Conservation (phyloP, 2,329 filamentous ascomycete genomes). For the Elsinoe fawcettii region DNA sequence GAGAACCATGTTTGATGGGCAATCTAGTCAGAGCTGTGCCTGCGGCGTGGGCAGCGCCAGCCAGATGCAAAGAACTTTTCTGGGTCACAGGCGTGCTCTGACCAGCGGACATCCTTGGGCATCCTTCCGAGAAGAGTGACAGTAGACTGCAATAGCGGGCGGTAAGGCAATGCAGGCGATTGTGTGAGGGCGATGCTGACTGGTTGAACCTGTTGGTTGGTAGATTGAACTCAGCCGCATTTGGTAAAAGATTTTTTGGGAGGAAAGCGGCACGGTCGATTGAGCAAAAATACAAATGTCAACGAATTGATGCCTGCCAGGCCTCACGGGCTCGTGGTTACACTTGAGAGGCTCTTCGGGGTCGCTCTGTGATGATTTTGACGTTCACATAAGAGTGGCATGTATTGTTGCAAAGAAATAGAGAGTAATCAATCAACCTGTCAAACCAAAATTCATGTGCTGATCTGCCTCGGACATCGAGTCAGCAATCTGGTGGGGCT, state of each 20-base stretch:
- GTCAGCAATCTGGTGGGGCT: neutral
- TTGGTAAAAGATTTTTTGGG: neutral
- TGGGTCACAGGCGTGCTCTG: too few relatives aligned
- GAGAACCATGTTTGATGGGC: neutral
- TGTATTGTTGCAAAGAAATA: neutral
- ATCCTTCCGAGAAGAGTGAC: neutral
- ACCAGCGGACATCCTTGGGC: neutral
- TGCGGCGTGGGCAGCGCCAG: neutral
- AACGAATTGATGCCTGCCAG: too few relatives aligned
- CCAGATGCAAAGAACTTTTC: neutral
- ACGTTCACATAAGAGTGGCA: too few relatives aligned
- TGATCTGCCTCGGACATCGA: neutral
- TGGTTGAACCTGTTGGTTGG: neutral
- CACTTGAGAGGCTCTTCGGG: too few relatives aligned
- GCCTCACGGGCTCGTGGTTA: too few relatives aligned
- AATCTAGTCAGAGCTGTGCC: neutral
- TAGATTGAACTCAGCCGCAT: constrained; percentile 2
- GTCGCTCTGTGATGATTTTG: too few relatives aligned
- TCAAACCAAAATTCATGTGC: neutral
- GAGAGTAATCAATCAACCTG: neutral
- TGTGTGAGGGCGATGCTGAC: neutral
- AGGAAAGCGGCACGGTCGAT: neutral
- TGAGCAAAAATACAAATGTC: neutral
- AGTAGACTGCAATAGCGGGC: neutral
- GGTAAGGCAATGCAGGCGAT: constrained; percentile 1